A percentile compares a stretch with the other conserved stretches of the same genome.
Evolutionary conservation across 1,284 basidiomycete genomes (phyloP).

Genomic region (Ceratobasidium theobromae): DNA sequence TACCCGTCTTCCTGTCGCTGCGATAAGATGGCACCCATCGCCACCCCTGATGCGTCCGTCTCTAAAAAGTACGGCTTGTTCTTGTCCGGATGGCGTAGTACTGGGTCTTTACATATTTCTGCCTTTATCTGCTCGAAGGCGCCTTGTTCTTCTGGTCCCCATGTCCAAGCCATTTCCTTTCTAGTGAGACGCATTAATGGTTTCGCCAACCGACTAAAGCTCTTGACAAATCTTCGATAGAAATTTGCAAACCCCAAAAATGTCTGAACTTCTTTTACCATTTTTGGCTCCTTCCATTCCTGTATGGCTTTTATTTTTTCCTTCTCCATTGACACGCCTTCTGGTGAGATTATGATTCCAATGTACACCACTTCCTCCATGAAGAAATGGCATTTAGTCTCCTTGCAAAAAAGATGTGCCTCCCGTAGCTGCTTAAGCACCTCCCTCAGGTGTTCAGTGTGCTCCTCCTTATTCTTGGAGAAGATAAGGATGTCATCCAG

Average conservation of each 20-base stretch:
- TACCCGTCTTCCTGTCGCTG: neutral
- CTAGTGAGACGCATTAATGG: neutral
- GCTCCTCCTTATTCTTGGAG: neutral
- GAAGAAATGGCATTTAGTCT: neutral
- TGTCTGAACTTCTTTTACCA: neutral
- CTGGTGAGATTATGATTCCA: neutral
- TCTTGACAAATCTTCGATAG: neutral
- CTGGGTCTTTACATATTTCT: neutral
- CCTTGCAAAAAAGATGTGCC: neutral
- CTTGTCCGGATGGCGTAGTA: neutral
- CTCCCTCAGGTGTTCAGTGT: neutral
- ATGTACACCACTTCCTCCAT: neutral
- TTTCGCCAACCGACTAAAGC: neutral
- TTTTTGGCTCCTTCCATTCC: neutral
- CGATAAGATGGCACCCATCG: neutral
- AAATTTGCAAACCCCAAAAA: neutral
- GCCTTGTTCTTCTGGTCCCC: neutral
- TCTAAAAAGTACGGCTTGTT: neutral
- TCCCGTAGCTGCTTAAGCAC: neutral
- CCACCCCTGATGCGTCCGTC: slow-evolving; percentile 6
- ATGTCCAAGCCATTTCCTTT: neutral
- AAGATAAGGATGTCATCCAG: neutral
- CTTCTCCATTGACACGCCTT: neutral
- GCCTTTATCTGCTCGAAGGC: slow-evolving; percentile 7
- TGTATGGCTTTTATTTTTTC: neutral